Base-by-base conservation (phyloP, 352 stramenopile genomes). In the Globisporangium sylvaticum region DNA sequence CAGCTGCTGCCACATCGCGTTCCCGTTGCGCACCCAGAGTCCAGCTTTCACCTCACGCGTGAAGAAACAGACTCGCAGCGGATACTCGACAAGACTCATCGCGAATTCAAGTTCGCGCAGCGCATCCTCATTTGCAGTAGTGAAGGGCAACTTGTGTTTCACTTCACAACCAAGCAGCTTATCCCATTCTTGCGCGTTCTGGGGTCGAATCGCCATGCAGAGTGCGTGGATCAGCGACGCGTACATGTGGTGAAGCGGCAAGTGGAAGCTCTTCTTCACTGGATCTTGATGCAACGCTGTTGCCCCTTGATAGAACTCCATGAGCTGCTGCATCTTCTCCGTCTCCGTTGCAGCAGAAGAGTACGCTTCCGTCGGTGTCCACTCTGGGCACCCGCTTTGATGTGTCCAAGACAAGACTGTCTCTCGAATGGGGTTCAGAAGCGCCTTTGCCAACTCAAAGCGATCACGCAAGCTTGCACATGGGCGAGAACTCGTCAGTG, bases 211-310 rank as follows among this genome's bases (percentile, higher is more conserved):
- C 3, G 88, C 75, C 9, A 65, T 58, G n/a, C 73, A 77, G 2
- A 93, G 59, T 6, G 76, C 70, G 62, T 91, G 76, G 62, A 90
- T 62, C 14, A 88, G 42, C 20, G 81, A 77, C 27, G 82, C 81
- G 32, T 84, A 88, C 81, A 94, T 88, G 65, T 91, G 87, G 68
- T 94, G 84, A 10, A 94, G 71, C 22, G 84, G 83, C 59, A 91
- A 72, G 59, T 94, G 87, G 58, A 92, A 87, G 53, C 87, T 94
- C 37, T 78, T 81, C 37, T 82, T 78, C 68, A 66, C 78, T n/a
- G 74, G 64, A 31, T 70, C 70, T 65, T 70, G 60, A 22, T 68
- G 22, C 14, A 66, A 62, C 37, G 75, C 42, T 18, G 61, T 70
- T 3, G 60, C 67, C n/a, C 73, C 71, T 27, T 86, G 74, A 31